Evolutionary conservation across 2,329 filamentous ascomycete genomes (phyloP), one percentile per base, ranked within the genome.

Genomic region (Botrytis aclada): DNA sequence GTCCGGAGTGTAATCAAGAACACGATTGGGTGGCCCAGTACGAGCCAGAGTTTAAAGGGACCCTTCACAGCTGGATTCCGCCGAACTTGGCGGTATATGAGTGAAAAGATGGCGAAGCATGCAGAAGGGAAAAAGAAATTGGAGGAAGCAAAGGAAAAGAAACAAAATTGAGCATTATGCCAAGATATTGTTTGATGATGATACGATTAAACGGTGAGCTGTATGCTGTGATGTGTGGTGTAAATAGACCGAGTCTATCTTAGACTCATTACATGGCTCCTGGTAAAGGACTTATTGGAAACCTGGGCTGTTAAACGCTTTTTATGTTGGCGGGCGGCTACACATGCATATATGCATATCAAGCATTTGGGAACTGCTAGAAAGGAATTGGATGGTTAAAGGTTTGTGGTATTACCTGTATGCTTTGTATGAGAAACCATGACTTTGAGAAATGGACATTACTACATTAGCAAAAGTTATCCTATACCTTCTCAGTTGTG

Each of bases 11-110:
- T 94, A 58, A 95, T 99, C 79, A 92, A 90, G 80, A 92, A 92
- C 80, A 98, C 97, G 0, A 93, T 98, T 78, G 88, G 89, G 72
- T 98, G 96, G 96, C 95, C 96, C 0, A 96, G 94, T 79, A 94
- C 93, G 3, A 90, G 90, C 8, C 95, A 99, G 83, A 96, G 90
- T 71, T 81, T 95, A 75, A 99, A 99, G 83, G 91, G 94, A 2
- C 81, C 92, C 1, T 82, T 98, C 62, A 98, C 94, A 3, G 90
- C 92, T 0, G 97, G 96, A 0, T 81, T 92, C 25, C 80, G 84
- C 10, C 88, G 90, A 78, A 91, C 91, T 9, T 87, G 88, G 84
- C 88, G 90, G 75, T 99, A 99, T 81, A 79, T 97, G 71, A 85
- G 87, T 61, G 96, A 98, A 81, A 99, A 99, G 86, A 84, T 90